phyloP scores from a whole-genome alignment of 768 basidiomycete species.

The Macrolepiota dolichaula region DNA sequence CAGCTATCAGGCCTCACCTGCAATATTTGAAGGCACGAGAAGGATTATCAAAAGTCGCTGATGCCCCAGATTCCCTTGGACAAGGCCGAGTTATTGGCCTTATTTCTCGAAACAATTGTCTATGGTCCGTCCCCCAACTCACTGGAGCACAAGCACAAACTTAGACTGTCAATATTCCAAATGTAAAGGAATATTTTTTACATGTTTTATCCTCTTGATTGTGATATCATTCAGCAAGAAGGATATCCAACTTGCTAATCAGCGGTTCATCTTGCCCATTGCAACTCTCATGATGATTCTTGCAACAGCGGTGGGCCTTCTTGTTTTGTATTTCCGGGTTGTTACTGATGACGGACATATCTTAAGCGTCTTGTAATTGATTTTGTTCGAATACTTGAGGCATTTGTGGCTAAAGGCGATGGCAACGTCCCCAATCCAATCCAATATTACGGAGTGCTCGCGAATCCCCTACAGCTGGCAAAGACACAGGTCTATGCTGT shows the following conservation, averaged over 20 bases:
- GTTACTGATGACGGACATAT: not conserved
- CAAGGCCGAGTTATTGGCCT: slow-evolving; percentile 3
- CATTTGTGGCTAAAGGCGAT: not conserved
- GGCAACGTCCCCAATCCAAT: not conserved
- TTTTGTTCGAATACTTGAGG: not conserved
- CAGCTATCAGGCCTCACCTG: too few species aligned
- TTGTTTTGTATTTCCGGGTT: not conserved
- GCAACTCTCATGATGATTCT: slow-evolving; percentile 2
- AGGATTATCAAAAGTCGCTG: not conserved
- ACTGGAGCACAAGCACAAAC: not conserved
- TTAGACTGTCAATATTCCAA: not conserved
- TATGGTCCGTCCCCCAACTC: not conserved
- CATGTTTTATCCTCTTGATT: slow-evolving; percentile 1
- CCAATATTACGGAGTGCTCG: not conserved
- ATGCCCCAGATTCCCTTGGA: slow-evolving; percentile 5
- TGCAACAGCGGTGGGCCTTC: not conserved
- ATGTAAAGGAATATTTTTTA: slow-evolving; percentile 2
- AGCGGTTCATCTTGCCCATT: slow-evolving; percentile 6
- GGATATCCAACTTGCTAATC: not conserved
- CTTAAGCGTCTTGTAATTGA: not conserved
- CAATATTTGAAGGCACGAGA: too few species aligned
- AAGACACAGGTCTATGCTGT: slow-evolving; percentile 4
- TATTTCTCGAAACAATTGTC: slow-evolving; percentile 5
- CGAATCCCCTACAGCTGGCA: not conserved
- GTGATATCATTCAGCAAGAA: slow-evolving; percentile 1